Evolutionary conservation across 1,284 basidiomycete species (phyloP).

Genomic region (Ustilago bromivora): DNA sequence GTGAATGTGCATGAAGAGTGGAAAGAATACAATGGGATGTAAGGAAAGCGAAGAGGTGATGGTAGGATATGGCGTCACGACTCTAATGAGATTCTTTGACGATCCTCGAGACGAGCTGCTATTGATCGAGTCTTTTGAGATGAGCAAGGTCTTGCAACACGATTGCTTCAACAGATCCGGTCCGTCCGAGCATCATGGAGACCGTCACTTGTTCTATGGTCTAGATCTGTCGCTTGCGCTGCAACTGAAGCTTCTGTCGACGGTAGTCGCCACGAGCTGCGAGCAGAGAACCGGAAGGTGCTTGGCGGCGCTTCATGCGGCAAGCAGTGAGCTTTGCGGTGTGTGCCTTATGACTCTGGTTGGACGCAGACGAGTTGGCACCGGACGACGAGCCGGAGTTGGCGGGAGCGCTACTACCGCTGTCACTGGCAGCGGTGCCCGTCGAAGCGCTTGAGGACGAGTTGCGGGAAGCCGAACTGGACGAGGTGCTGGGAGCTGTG

Average conservation of each 20-base stretch:
- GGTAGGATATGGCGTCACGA: neutral
- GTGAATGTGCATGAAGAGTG: neutral
- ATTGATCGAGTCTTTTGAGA: neutral
- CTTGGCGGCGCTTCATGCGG: constrained; percentile 31
- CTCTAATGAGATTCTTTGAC: neutral
- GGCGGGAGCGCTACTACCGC: neutral
- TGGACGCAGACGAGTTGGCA: neutral
- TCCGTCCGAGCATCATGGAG: constrained; percentile 2
- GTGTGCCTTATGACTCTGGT: constrained; percentile 16
- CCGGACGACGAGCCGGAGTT: constrained; percentile 6
- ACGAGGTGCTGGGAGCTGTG: constrained; percentile 1
- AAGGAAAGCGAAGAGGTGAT: neutral
- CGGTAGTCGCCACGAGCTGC: constrained; percentile 28
- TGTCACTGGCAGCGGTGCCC: constrained; percentile 4
- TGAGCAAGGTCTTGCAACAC: constrained; percentile 4
- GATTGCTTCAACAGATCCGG: constrained; percentile 3
- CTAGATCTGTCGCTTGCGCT: constrained; percentile 12
- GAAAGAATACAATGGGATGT: neutral
- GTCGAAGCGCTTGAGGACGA: constrained; percentile 8
- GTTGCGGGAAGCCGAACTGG: constrained; percentile 1
- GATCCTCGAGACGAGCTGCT: constrained; percentile 9
- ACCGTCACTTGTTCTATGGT: neutral
- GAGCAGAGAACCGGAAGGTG: constrained; percentile 19
- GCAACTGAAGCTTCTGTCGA: constrained; percentile 17
- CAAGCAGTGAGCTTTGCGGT: constrained; percentile 13